Conservation (phyloP, 2,329 filamentous ascomycete species). For the Aspergillus ochraceus region DNA sequence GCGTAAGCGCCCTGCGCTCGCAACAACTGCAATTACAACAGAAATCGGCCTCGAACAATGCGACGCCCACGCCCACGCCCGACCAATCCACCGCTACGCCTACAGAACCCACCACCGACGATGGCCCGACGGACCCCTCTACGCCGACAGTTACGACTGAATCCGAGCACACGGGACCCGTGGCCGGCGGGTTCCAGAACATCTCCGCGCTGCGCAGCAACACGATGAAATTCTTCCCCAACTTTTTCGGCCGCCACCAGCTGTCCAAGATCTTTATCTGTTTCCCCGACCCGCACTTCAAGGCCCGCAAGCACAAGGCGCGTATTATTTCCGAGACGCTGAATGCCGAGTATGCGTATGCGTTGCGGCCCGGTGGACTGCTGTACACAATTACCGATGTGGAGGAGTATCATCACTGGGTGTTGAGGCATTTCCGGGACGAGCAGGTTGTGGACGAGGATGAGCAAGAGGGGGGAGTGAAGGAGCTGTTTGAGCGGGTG, state of each 20-base stretch:
- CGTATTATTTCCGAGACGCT: constrained; percentile 87
- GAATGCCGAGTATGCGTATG: constrained; percentile 91
- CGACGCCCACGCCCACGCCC: background rate
- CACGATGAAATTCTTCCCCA: constrained; percentile 99
- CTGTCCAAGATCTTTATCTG: constrained; percentile 93
- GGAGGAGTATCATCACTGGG: constrained; percentile 89
- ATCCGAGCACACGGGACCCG: constrained; percentile 14
- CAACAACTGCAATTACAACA: constrained; percentile 35
- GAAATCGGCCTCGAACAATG: constrained; percentile 3
- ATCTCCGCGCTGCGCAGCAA: constrained; percentile 87
- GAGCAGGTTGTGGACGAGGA: constrained; percentile 84
- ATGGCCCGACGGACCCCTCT: background rate
- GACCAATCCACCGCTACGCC: background rate
- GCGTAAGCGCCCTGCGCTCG: constrained; percentile 74
- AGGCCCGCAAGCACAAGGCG: constrained; percentile 94
- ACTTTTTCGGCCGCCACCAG: constrained; percentile 83
- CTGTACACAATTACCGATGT: constrained; percentile 98
- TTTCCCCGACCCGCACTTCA: constrained; percentile 98
- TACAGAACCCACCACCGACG: constrained; percentile 4
- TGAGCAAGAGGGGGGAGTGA: constrained; percentile 64
- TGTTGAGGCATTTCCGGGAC: constrained; percentile 79
- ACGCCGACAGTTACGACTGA: constrained; percentile 1
- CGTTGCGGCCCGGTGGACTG: constrained; percentile 76
- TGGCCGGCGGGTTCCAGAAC: constrained; percentile 69
- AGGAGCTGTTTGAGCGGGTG: constrained; percentile 71